phyloP scores from a whole-genome alignment of 257 asterid species.

The Przewalskia tangutica region DNA sequence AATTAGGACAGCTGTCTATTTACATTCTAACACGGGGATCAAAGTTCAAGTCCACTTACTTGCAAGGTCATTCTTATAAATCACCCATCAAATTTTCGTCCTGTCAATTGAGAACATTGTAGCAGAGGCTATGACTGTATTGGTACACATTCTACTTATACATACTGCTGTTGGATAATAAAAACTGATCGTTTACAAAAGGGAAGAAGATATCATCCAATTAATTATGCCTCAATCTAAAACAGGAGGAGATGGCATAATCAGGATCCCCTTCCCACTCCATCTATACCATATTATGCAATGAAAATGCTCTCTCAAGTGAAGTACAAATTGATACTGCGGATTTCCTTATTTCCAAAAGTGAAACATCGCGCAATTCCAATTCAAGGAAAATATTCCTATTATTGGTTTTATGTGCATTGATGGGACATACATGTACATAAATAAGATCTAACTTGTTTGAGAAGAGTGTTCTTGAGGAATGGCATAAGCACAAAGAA shows the following conservation, averaged over 20 bases:
- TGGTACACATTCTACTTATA: background rate
- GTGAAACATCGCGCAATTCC: background rate
- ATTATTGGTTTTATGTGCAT: background rate
- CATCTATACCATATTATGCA: background rate
- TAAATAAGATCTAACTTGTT: conserved; percentile 3
- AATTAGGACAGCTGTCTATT: too few relatives aligned
- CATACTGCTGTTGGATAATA: background rate
- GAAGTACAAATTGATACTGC: background rate
- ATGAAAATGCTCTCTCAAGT: background rate
- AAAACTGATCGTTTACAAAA: background rate
- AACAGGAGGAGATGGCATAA: background rate
- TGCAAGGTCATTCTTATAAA: background rate
- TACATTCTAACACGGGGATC: background rate
- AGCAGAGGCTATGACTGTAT: background rate
- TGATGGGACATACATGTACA: background rate
- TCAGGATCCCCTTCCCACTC: background rate
- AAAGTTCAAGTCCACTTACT: background rate
- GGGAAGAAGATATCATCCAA: background rate
- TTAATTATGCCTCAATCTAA: background rate
- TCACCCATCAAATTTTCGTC: background rate
- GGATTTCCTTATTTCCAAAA: background rate
- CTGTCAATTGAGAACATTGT: background rate
- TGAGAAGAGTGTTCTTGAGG: background rate
- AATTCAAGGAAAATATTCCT: background rate
- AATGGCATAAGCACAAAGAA: background rate